Evolutionary conservation across 805 yeast species (phyloP).

Genomic region (Hanseniaspora clermontiae): DNA sequence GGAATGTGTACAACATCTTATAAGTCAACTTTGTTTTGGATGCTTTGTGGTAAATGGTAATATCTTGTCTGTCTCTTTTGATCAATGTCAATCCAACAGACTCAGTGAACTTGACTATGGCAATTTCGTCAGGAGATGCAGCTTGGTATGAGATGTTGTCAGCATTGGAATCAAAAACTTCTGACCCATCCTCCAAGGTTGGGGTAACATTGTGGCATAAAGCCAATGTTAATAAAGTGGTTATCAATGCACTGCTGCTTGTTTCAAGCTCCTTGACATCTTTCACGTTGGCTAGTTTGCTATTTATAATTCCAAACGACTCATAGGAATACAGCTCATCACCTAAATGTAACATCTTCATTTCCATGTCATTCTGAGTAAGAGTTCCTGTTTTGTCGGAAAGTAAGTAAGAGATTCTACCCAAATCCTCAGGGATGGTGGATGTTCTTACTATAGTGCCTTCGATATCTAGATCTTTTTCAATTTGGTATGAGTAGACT

Average conservation of each 20-base stretch:
- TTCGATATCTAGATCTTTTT: conserved; percentile 68
- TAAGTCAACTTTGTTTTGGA: conserved; percentile 41
- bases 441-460: conserved; percentile 91
- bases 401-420: conserved; percentile 82
- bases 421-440: conserved; percentile 95
- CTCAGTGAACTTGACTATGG: conserved; percentile 87
- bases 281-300: conserved; percentile 19
- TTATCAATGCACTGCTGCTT: conserved; percentile 62
- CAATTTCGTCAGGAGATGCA: conserved; percentile 96
- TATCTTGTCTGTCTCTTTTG: conserved; percentile 67
- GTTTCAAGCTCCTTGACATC: conserved; percentile 37
- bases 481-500: conserved; percentile 90
- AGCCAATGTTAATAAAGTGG: conserved; percentile 68
- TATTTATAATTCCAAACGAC: conserved; percentile 75
- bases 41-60: conserved; percentile 53
- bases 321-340: conserved; percentile 86
- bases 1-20: conserved; percentile 72
- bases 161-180: not conserved
- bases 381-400: conserved; percentile 95
- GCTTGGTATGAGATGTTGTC: conserved; percentile 80
- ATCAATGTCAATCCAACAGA: conserved; percentile 67
- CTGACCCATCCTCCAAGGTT: conserved; percentile 45
- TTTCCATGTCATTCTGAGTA: conserved; percentile 95
- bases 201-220: conserved; percentile 98
- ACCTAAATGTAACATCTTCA: conserved; percentile 86